Conservation (phyloP, 805 yeast genomes). For the Nakazawaea molendinolei region DNA sequence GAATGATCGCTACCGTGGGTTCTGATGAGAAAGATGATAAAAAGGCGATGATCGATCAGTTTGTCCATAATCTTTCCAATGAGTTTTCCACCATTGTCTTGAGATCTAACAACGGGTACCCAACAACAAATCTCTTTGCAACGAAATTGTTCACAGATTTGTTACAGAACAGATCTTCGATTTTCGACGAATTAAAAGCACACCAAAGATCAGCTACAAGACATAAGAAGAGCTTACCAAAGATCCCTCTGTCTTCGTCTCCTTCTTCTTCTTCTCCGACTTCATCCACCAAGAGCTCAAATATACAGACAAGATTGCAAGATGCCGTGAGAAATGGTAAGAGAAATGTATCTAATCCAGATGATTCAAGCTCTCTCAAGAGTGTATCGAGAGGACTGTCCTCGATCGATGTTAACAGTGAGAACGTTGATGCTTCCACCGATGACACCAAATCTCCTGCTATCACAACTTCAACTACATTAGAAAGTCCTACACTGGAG, state of each 20-base stretch:
- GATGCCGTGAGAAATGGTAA: conserved; percentile 2
- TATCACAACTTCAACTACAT: too few relatives aligned
- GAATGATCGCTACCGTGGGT: conserved; percentile 49
- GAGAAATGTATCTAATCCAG: background rate
- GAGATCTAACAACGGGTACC: conserved; percentile 41
- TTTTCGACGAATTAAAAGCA: conserved; percentile 56
- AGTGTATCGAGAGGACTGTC: background rate
- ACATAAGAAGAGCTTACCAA: conserved; percentile 9
- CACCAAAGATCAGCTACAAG: background rate
- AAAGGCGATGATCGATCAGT: conserved; percentile 27
- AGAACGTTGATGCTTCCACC: conserved; percentile 9
- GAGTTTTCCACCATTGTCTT: conserved; percentile 61
- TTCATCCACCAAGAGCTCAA: too few relatives aligned
- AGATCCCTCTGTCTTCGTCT: background rate
- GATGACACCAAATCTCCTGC: background rate
- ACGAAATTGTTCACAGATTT: conserved; percentile 55
- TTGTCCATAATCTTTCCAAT: conserved; percentile 44
- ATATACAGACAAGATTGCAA: conserved; percentile 14
- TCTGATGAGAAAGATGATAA: conserved; percentile 26
- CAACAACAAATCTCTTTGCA: conserved; percentile 50
- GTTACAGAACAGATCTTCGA: conserved; percentile 47
- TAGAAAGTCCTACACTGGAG: too few relatives aligned
- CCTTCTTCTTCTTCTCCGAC: conserved; percentile 14
- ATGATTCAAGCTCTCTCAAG: background rate
- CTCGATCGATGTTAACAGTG: conserved; percentile 8